Evolutionary conservation across 1,284 basidiomycete genomes (phyloP).

Genomic region (Mycosarcoma maydis): DNA sequence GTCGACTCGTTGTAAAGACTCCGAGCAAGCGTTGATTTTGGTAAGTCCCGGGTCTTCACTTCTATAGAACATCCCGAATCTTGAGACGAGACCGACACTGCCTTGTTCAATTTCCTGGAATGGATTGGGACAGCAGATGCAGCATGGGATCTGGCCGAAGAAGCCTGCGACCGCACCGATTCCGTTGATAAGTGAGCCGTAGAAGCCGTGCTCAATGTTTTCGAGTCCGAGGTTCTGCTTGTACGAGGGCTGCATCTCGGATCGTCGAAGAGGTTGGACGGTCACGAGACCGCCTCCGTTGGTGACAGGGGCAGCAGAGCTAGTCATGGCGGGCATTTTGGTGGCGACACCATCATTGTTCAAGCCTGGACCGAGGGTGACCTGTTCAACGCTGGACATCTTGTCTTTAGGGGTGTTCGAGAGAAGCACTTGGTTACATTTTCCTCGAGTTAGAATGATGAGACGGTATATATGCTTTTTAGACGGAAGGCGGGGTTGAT

Average conservation of each 20-base stretch:
- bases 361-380: conserved; percentile 10
- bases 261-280: conserved; percentile 81
- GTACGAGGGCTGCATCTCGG: conserved; percentile 70
- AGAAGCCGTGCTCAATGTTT: conserved; percentile 51
- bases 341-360: conserved; percentile 5
- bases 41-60: conserved; percentile 91
- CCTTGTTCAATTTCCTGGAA: conserved; percentile 81
- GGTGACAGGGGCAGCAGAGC: conserved; percentile 5
- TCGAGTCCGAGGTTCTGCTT: conserved; percentile 52
- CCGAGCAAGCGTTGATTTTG: conserved; percentile 91
- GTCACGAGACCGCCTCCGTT: conserved; percentile 30
- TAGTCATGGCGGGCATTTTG: conserved; percentile 17
- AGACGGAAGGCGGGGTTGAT: conserved; percentile 1
- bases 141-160: conserved; percentile 78
- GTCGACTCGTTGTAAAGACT: conserved; percentile 74
- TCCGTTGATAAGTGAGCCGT: conserved; percentile 55
- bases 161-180: conserved; percentile 50
- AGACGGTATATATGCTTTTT: conserved; percentile 9
- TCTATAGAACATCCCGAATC: conserved; percentile 94
- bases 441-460: no score
- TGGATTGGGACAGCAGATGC: conserved; percentile 75
- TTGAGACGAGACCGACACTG: conserved; percentile 85
- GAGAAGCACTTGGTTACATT: no score
- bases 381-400: conserved; percentile 24
- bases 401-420: neutral